Conservation (phyloP, 2,329 filamentous ascomycete genomes). For the Aspergillus sp. region DNA sequence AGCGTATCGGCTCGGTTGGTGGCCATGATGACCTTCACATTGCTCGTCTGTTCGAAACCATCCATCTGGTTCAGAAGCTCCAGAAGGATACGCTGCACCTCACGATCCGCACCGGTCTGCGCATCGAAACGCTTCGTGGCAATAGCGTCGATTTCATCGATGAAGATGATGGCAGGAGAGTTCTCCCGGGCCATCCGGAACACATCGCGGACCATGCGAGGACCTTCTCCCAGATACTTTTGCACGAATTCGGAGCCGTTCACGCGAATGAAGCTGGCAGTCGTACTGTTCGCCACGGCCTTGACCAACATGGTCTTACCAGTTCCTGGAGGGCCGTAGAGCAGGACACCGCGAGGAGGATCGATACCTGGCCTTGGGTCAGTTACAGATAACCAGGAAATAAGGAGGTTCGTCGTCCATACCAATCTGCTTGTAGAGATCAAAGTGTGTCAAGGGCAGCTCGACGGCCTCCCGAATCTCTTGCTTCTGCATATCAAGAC, state of each 20-base stretch:
- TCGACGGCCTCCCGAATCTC: constrained; percentile 98
- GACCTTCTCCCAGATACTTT: constrained; percentile 96
- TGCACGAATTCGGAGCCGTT: constrained; percentile 98
- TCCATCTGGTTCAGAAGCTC: constrained; percentile 99
- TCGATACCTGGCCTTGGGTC: constrained; percentile 64
- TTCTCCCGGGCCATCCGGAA: constrained; percentile 99
- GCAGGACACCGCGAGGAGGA: constrained; percentile 89
- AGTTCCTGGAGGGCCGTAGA: constrained; percentile 94
- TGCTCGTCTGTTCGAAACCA: constrained; percentile 96
- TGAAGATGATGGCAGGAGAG: constrained; percentile 98
- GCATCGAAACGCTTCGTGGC: constrained; percentile 99
- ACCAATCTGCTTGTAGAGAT: constrained; percentile 98
- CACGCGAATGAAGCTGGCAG: constrained; percentile 96
- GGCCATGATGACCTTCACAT: constrained; percentile 99
- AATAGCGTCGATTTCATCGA: constrained; percentile 98
- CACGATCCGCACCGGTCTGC: constrained; percentile 94
- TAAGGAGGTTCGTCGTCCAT: constrained; percentile 12
- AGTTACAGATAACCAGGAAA: constrained; percentile 11
- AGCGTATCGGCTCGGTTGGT: constrained; percentile 97
- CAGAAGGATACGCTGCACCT: constrained; percentile 96
- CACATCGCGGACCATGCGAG: constrained; percentile 97
- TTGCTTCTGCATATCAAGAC: constrained; percentile 99
- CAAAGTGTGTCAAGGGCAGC: constrained; percentile 93
- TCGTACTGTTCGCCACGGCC: constrained; percentile 96
- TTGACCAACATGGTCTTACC: constrained; percentile 98